Evolutionary conservation across 352 stramenopile genomes (phyloP).

Genomic region (Thalassiosira mediterranea): DNA sequence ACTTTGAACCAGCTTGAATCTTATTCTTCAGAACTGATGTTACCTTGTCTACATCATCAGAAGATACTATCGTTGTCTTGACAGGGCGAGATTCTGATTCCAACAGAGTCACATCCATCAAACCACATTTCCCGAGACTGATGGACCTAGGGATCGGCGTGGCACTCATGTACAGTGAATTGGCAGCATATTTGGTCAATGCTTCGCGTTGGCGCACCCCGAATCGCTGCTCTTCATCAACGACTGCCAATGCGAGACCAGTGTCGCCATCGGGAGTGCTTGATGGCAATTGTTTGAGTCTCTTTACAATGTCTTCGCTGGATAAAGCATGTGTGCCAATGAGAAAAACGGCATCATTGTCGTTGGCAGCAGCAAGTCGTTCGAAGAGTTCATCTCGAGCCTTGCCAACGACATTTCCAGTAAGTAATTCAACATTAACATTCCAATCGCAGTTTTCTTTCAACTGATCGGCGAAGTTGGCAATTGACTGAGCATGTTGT

Average conservation of each 20-base stretch:
- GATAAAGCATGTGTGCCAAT: slow-evolving; percentile 45
- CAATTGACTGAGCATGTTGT: slow-evolving; percentile 27
- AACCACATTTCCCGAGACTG: slow-evolving; percentile 7
- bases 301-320: slow-evolving; percentile 16
- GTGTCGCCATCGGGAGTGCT: not conserved
- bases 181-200: slow-evolving; percentile 21
- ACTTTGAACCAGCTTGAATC: slow-evolving; percentile 39
- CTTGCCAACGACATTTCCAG: slow-evolving; percentile 19
- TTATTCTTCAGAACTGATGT: slow-evolving; percentile 25
- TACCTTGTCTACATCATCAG: slow-evolving; percentile 24
- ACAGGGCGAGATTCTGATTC: slow-evolving; percentile 16
- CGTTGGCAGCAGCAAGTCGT: slow-evolving; percentile 17
- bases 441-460: slow-evolving; percentile 8
- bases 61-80: slow-evolving; percentile 25
- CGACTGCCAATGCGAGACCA: slow-evolving; percentile 30
- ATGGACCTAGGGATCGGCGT: slow-evolving; percentile 46
- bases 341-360: slow-evolving; percentile 32
- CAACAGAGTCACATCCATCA: slow-evolving; percentile 23
- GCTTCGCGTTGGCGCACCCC: slow-evolving; percentile 32
- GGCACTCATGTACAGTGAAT: slow-evolving; percentile 39
- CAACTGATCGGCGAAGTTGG: slow-evolving; percentile 22
- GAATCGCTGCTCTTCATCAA: slow-evolving; percentile 53
- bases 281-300: slow-evolving; percentile 14
- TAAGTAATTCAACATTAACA: slow-evolving; percentile 38
- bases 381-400: slow-evolving; percentile 30